phyloP scores from a whole-genome alignment of 139 green algal genomes.

The Closterium sp. region DNA sequence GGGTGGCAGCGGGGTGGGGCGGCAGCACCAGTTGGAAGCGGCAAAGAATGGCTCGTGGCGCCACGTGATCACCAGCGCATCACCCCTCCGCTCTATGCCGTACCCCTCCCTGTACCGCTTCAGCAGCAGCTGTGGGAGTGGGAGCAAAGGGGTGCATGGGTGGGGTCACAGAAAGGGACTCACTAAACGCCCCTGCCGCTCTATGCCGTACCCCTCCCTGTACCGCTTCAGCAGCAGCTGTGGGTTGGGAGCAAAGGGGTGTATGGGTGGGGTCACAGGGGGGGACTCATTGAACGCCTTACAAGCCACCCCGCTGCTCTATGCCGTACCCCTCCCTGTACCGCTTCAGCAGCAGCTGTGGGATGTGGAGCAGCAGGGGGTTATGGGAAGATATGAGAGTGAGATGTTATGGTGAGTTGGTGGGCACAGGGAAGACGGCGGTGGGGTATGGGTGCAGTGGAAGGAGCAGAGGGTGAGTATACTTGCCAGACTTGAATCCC shows the following conservation, averaged over 20 bases:
- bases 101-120: conserved; percentile 26
- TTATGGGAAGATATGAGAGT: too few species aligned
- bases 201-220: conserved; percentile 11
- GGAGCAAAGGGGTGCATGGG: too few species aligned
- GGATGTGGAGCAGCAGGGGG: not conserved
- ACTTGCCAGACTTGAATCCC: too few species aligned
- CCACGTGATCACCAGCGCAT: conserved; percentile 14
- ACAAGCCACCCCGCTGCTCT: not conserved
- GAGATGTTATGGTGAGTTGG: too few species aligned
- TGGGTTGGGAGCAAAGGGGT: not conserved
- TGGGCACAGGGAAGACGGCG: too few species aligned
- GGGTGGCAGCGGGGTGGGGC: not conserved
- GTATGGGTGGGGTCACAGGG: too few species aligned
- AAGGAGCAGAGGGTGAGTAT: too few species aligned
- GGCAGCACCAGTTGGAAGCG: conserved; percentile 23
- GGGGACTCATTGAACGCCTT: too few species aligned
- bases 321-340: conserved; percentile 21
- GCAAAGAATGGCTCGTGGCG: conserved; percentile 1
- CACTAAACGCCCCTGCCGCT: too few species aligned
- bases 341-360: conserved; percentile 23
- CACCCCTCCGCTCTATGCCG: not conserved
- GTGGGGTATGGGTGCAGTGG: too few species aligned
- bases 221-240: conserved; percentile 31
- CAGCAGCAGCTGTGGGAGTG: conserved; percentile 8
- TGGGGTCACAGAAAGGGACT: too few species aligned